Conservation (phyloP, 176 grass and related monocot species). For the Eragrostis nindensis region DNA sequence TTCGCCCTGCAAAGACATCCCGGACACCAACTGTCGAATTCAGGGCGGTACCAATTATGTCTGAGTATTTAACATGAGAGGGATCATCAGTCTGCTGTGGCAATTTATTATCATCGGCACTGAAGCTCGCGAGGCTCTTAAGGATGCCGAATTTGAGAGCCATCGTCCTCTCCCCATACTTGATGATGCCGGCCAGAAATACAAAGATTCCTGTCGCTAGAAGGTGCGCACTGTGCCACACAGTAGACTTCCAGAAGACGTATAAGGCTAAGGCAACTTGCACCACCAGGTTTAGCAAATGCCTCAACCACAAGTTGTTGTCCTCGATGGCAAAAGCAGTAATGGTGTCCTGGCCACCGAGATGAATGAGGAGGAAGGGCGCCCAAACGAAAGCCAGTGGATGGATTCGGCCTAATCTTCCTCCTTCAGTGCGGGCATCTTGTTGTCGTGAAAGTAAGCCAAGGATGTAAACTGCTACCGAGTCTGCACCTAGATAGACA, state of each 20-base stretch:
- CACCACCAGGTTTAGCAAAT: constrained; percentile 3
- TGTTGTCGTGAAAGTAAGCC: constrained; percentile 4
- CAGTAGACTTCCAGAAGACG: background rate
- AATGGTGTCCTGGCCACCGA: constrained; percentile 13
- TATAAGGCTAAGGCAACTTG: background rate
- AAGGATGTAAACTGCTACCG: constrained; percentile 14
- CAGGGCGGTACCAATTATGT: background rate
- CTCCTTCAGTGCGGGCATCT: background rate
- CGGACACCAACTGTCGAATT: background rate
- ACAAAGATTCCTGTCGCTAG: background rate
- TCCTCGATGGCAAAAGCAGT: constrained; percentile 4
- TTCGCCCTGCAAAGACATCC: background rate
- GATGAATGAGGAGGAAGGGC: too few relatives aligned
- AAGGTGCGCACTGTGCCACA: background rate
- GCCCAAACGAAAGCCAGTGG: background rate
- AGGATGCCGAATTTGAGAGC: background rate
- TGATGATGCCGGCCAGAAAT: background rate
- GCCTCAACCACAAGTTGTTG: constrained; percentile 22
- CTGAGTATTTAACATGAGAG: background rate
- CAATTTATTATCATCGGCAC: background rate
- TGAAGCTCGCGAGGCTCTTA: background rate
- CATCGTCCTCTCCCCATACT: constrained; percentile 5
- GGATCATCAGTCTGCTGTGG: background rate
- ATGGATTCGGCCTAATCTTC: background rate
- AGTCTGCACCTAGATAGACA: constrained; percentile 6